phyloP scores from a whole-genome alignment of 352 stramenopile genomes.

The Phytophthora cryptogea region DNA sequence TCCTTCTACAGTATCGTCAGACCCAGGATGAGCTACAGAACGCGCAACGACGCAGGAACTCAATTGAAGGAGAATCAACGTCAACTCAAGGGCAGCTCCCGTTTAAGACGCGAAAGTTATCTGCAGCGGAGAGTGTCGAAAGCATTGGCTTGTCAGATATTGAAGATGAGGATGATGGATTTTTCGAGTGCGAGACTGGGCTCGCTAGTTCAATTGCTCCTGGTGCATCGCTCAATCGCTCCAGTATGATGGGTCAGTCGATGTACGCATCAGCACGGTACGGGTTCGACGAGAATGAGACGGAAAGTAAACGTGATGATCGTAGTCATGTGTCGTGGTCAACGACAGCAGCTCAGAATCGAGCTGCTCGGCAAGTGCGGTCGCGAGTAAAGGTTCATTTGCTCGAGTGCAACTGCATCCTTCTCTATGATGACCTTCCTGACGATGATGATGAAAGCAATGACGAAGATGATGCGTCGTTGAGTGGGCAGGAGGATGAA shows the following conservation, averaged over 20 bases:
- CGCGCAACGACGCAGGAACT: slow-evolving; percentile 32
- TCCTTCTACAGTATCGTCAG: slow-evolving; percentile 79
- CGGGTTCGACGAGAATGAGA: slow-evolving; percentile 43
- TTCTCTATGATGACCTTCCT: slow-evolving; percentile 84
- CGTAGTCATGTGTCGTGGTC: slow-evolving; percentile 34
- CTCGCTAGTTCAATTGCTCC: slow-evolving; percentile 42
- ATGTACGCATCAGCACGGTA: slow-evolving; percentile 85
- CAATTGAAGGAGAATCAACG: slow-evolving; percentile 8
- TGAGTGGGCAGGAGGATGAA: slow-evolving; percentile 21
- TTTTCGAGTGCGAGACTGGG: slow-evolving; percentile 84
- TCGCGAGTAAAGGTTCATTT: slow-evolving; percentile 80
- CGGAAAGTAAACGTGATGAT: slow-evolving; percentile 26
- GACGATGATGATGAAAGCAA: slow-evolving; percentile 48
- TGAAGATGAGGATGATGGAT: slow-evolving; percentile 76
- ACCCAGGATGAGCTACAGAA: slow-evolving; percentile 68
- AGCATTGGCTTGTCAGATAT: slow-evolving; percentile 83
- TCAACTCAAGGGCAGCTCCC: slow-evolving; percentile 16
- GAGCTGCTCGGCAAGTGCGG: slow-evolving; percentile 48
- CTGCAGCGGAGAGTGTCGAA: slow-evolving; percentile 77
- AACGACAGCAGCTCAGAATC: slow-evolving; percentile 42
- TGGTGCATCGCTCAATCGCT: slow-evolving; percentile 34
- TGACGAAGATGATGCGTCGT: slow-evolving; percentile 22
- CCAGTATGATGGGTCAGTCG: slow-evolving; percentile 71
- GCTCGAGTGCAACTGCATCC: slow-evolving; percentile 67
- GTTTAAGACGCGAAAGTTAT: slow-evolving; percentile 55